Evolutionary conservation across 2,329 filamentous ascomycete species (phyloP).

Genomic region (Botrytis pseudocinerea): DNA sequence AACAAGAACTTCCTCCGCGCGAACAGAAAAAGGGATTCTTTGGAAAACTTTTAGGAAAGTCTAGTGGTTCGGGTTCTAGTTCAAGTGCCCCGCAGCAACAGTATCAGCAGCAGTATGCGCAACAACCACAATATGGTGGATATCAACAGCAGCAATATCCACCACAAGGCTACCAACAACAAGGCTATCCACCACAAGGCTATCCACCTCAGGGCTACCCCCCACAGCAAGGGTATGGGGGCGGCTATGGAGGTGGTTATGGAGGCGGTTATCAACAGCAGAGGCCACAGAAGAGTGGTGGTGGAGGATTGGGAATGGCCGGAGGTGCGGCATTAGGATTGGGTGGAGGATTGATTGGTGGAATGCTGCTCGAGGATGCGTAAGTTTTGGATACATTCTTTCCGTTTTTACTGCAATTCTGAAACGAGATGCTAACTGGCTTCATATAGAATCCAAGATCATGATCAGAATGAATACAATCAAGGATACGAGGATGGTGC

Average conservation of each 20-base stretch:
- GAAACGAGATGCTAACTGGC: not conserved
- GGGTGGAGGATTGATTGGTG: constrained; percentile 79
- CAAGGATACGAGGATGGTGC: constrained; percentile 45
- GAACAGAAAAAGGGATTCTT: constrained; percentile 48
- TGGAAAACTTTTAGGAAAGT: constrained; percentile 52
- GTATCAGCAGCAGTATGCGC: constrained; percentile 31
- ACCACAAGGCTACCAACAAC: constrained; percentile 39
- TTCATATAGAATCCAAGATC: constrained; percentile 52
- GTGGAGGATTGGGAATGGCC: constrained; percentile 62
- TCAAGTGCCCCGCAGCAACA: constrained; percentile 35
- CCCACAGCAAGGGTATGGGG: constrained; percentile 39
- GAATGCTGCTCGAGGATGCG: constrained; percentile 68
- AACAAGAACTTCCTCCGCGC: constrained; percentile 47
- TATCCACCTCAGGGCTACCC: constrained; percentile 42
- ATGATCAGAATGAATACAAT: constrained; percentile 59
- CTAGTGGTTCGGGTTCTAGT: constrained; percentile 25
- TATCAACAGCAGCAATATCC: constrained; percentile 41
- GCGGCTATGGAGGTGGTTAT: constrained; percentile 41
- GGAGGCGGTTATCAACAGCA: constrained; percentile 40
- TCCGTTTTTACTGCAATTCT: not conserved
- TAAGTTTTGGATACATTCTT: constrained; percentile 8
- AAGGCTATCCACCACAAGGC: constrained; percentile 39
- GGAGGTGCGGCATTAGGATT: constrained; percentile 76
- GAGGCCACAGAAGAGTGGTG: constrained; percentile 47
- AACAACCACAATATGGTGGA: constrained; percentile 22